These are phyloP conservation scores for Combretum micranthum DNA, from an alignment of 345 rosid genomes.

Conservation along the genomic window DNA sequence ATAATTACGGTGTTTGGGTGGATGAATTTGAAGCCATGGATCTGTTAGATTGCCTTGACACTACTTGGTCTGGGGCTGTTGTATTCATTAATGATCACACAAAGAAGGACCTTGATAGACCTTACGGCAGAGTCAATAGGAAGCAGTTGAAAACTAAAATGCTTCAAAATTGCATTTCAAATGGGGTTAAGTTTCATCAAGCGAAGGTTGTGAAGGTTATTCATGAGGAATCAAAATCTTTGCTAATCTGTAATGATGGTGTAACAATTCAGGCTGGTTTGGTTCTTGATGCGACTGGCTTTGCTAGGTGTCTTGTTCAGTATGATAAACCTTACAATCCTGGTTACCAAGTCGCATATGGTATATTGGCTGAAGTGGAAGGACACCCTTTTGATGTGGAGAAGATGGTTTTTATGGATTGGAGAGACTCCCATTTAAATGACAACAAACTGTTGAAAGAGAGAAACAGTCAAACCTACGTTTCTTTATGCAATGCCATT, in stretches of 20 bases:
- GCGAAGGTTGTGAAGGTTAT: constrained; percentile 83
- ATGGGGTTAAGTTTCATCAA: constrained; percentile 87
- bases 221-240: constrained; percentile 76
- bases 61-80: constrained; percentile 94
- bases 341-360: constrained; percentile 94
- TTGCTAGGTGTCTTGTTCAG: constrained; percentile 85
- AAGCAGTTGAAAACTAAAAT: constrained; percentile 88
- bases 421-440: constrained; percentile 87
- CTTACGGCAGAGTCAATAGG: constrained; percentile 94
- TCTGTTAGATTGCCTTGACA: constrained; percentile 89
- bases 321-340: constrained; percentile 96
- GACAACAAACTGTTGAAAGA: constrained; percentile 34
- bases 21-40: constrained; percentile 98
- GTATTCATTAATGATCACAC: constrained; percentile 51
- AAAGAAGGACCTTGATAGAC: constrained; percentile 63
- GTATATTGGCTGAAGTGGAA: constrained; percentile 90
- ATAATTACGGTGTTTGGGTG: constrained; percentile 98
- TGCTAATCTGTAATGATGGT: constrained; percentile 79
- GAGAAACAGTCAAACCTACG: constrained; percentile 70
- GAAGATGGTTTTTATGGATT: constrained; percentile 96
- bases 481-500: constrained; percentile 96
- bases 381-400: constrained; percentile 90
- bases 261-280: constrained; percentile 73
- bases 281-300: constrained; percentile 97
- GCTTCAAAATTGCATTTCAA: constrained; percentile 76